Evolutionary conservation across 2,329 filamentous ascomycete species (phyloP).

Genomic region (Salinomyces thailandicus): DNA sequence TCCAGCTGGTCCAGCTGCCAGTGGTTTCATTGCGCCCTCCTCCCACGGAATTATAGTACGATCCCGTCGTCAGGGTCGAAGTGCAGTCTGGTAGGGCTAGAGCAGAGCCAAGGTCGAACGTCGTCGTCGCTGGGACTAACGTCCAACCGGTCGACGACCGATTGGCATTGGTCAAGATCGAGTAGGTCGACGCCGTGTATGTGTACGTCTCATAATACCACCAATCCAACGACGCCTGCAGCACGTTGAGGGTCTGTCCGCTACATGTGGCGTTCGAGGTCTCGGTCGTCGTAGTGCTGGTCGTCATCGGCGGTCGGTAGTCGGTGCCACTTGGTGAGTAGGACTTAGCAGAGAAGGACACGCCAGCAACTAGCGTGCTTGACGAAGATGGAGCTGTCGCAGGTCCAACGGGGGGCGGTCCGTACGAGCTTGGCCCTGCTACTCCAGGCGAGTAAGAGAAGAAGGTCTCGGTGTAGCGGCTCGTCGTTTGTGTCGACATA

Average conservation of each 20-base stretch:
- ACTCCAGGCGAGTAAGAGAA: neutral
- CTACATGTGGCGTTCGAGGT: conserved; percentile 1
- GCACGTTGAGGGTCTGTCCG: conserved; percentile 24
- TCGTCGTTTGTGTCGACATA: neutral
- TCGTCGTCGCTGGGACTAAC: conserved; percentile 19
- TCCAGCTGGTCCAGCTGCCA: conserved; percentile 10
- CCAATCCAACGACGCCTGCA: conserved; percentile 25
- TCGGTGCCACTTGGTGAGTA: too few species aligned
- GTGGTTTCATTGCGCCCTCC: conserved; percentile 11
- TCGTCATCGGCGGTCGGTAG: too few species aligned
- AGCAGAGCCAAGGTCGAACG: conserved; percentile 24
- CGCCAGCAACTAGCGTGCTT: too few species aligned
- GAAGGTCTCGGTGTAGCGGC: neutral
- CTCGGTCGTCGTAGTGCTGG: too few species aligned
- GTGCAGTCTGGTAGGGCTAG: conserved; percentile 18
- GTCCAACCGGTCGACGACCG: conserved; percentile 23
- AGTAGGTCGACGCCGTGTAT: conserved; percentile 25
- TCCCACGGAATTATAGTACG: conserved; percentile 4
- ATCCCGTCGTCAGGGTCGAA: neutral
- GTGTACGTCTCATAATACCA: conserved; percentile 26
- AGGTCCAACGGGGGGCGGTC: conserved; percentile 1
- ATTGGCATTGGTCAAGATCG: conserved; percentile 18
- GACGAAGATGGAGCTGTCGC: neutral
- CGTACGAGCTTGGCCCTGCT: conserved; percentile 2
- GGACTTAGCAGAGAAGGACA: too few species aligned